A percentile compares a stretch with the other conserved stretches of the same genome.
Conservation (phyloP, 2,329 filamentous ascomycete species). For the Graphium sp. region DNA sequence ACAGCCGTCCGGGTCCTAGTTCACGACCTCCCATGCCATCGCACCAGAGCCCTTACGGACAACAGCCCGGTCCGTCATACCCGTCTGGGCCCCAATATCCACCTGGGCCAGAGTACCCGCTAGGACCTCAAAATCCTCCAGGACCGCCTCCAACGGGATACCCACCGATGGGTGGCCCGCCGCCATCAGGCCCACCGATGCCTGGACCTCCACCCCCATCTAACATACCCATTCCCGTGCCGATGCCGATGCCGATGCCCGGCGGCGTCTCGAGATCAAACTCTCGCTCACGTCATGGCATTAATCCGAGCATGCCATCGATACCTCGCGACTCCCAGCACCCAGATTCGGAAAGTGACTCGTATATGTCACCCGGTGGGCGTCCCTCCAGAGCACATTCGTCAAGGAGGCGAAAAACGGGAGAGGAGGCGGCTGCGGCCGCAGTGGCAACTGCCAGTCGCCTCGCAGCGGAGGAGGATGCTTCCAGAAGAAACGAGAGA, state of each 20-base stretch:
- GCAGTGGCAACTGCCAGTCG: slow-evolving; percentile 28
- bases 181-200: no score
- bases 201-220: no score
- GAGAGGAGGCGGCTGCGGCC: slow-evolving; percentile 25
- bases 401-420: slow-evolving; percentile 26
- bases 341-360: slow-evolving; percentile 23
- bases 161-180: neutral
- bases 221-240: no score
- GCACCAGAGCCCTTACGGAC: slow-evolving; percentile 8
- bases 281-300: no score
- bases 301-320: no score
- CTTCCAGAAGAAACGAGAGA: slow-evolving; percentile 12
- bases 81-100: neutral
- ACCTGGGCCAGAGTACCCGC: neutral
- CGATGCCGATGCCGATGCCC: no score
- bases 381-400: slow-evolving; percentile 14
- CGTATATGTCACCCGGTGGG: slow-evolving; percentile 21
- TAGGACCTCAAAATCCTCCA: slow-evolving; percentile 8
- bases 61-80: neutral
- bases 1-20: slow-evolving; percentile 6
- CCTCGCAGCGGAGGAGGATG: slow-evolving; percentile 30
- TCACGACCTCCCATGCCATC: slow-evolving; percentile 8
- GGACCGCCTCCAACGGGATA: neutral
- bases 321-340: no score
- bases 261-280: no score